Evolutionary conservation across 495 filamentous ascomycete genomes (phyloP).

Genomic region (Xylaria telfairii): DNA sequence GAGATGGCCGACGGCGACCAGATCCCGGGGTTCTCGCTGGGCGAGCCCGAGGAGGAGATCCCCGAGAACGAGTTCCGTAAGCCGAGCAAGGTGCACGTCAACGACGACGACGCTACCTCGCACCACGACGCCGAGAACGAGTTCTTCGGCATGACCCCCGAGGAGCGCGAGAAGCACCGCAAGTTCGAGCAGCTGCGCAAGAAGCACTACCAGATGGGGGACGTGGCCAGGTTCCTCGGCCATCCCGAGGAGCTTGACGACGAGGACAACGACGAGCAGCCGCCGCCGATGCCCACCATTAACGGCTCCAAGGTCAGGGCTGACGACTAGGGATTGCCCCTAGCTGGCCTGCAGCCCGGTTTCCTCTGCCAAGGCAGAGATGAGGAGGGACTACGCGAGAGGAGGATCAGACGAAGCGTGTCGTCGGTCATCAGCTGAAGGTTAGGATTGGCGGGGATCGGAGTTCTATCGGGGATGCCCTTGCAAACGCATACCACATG

Average conservation of each 20-base stretch:
- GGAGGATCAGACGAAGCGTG: neutral
- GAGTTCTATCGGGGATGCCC: neutral
- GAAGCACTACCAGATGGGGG: conserved; percentile 98
- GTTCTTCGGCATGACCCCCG: conserved; percentile 67
- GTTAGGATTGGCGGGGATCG: neutral
- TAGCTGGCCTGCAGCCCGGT: too few relatives aligned
- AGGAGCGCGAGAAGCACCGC: conserved; percentile 87
- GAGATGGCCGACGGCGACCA: conserved; percentile 78
- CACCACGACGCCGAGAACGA: conserved; percentile 60
- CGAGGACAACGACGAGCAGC: conserved; percentile 55
- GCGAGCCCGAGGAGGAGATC: conserved; percentile 85
- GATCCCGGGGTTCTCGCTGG: conserved; percentile 90
- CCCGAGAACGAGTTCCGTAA: conserved; percentile 56
- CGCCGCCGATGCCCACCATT: conserved; percentile 36
- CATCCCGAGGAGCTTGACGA: conserved; percentile 62
- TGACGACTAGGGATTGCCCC: conserved; percentile 28
- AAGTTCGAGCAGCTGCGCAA: conserved; percentile 90
- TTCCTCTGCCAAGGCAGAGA: too few relatives aligned
- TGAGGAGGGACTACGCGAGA: neutral
- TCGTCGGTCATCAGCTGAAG: neutral
- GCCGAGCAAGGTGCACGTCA: conserved; percentile 73
- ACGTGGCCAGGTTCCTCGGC: conserved; percentile 86
- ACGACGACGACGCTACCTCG: conserved; percentile 57
- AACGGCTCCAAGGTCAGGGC: conserved; percentile 43
- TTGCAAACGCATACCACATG: conserved; percentile 8